phyloP scores from a whole-genome alignment of 2,329 filamentous ascomycete genomes.

The Botrytis byssoidea region DNA sequence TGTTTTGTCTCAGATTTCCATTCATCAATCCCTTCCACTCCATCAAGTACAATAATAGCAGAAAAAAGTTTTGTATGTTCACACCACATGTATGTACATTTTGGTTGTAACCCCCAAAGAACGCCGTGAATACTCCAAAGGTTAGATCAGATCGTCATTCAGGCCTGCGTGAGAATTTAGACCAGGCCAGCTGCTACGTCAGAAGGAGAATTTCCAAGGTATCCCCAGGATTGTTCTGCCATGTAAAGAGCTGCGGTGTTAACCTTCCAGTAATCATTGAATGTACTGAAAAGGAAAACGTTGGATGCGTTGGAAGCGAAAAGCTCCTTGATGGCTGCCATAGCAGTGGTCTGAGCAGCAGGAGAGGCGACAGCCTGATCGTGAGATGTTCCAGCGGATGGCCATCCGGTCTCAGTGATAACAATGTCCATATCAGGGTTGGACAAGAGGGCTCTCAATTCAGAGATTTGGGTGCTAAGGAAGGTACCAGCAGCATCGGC shows the following conservation, averaged over 20 bases:
- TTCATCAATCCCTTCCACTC: not conserved
- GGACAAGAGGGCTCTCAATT: slow-evolving; percentile 45
- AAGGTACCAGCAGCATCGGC: slow-evolving; percentile 66
- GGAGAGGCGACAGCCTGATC: slow-evolving; percentile 65
- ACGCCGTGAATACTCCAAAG: slow-evolving; percentile 10
- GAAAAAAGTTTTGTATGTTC: slow-evolving; percentile 9
- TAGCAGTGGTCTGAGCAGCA: slow-evolving; percentile 64
- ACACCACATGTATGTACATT: slow-evolving; percentile 17
- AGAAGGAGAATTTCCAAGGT: slow-evolving; percentile 41
- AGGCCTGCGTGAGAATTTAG: slow-evolving; percentile 18
- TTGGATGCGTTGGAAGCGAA: slow-evolving; percentile 53
- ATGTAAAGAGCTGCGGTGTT: slow-evolving; percentile 61
- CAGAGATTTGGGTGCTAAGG: slow-evolving; percentile 54
- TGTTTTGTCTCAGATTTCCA: slow-evolving; percentile 5
- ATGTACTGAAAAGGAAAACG: slow-evolving; percentile 74
- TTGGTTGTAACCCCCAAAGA: slow-evolving; percentile 11
- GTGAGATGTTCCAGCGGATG: slow-evolving; percentile 65
- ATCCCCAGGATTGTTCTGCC: slow-evolving; percentile 77
- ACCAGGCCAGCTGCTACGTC: slow-evolving; percentile 19
- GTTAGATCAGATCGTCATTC: slow-evolving; percentile 5
- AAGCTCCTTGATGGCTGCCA: slow-evolving; percentile 60
- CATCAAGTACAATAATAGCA: slow-evolving; percentile 14
- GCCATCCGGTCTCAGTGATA: slow-evolving; percentile 85
- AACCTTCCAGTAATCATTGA: slow-evolving; percentile 77
- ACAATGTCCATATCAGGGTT: slow-evolving; percentile 58